Percentiles rank a stretch among this genome's conserved stretches.
phyloP scores from a whole-genome alignment of 164 flowering plant genomes.

The Stephania yunnanensis region DNA sequence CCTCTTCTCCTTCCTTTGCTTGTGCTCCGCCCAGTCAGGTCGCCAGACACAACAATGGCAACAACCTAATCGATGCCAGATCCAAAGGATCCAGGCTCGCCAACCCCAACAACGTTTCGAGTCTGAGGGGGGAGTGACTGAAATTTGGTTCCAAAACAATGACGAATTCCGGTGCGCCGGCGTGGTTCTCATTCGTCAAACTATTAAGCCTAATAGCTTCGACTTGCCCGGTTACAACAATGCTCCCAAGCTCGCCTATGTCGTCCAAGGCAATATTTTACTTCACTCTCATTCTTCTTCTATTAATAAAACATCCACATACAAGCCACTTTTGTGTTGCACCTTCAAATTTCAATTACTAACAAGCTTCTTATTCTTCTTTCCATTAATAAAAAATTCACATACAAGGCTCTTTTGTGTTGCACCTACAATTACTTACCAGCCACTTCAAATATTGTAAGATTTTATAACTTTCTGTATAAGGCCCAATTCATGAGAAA shows the following conservation, averaged over 20 bases:
- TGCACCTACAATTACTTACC: too few relatives aligned
- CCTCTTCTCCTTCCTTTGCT: not conserved
- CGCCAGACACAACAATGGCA: not conserved
- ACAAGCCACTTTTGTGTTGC: not conserved
- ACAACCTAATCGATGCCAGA: not conserved
- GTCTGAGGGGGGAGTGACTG: conserved; percentile 43
- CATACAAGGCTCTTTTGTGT: too few relatives aligned
- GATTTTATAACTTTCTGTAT: too few relatives aligned
- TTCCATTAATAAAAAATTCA: too few relatives aligned
- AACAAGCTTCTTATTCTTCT: too few relatives aligned
- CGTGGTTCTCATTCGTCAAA: conserved; percentile 22
- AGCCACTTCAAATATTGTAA: too few relatives aligned
- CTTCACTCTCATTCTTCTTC: not conserved
- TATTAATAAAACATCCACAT: not conserved
- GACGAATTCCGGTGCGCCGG: conserved; percentile 47
- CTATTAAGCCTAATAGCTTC: conserved; percentile 27
- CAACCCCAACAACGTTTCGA: conserved; percentile 23
- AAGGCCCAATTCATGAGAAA: too few relatives aligned
- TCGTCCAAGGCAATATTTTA: conserved; percentile 24
- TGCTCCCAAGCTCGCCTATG: conserved; percentile 30
- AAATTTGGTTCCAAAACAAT: conserved; percentile 33
- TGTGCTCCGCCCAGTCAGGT: not conserved
- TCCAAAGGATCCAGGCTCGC: conserved; percentile 22
- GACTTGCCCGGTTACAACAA: conserved; percentile 32
- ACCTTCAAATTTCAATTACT: too few relatives aligned